Conservation (phyloP, 306 rosid genomes). For the Amphicarpaea edgeworthii region DNA sequence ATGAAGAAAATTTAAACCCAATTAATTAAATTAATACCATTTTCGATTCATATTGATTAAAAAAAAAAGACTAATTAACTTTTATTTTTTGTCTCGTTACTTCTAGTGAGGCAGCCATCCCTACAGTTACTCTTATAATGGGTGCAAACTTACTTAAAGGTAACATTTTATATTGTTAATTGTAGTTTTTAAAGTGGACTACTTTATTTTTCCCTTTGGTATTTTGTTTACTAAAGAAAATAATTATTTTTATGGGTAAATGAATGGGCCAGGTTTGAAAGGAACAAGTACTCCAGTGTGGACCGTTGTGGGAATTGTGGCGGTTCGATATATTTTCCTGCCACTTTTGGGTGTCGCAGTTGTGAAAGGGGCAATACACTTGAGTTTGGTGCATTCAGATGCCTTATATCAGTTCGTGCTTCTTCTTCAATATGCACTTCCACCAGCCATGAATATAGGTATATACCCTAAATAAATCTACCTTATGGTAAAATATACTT, state of each 20-base stretch:
- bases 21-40: too few relatives aligned
- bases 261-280: constrained; percentile 65
- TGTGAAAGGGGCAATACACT: constrained; percentile 65
- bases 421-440: constrained; percentile 79
- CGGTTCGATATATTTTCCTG: constrained; percentile 65
- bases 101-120: constrained; percentile 82
- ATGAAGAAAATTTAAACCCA: too few relatives aligned
- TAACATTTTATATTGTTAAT: constrained; percentile 21
- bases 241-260: not conserved
- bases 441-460: constrained; percentile 95
- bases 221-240: not conserved
- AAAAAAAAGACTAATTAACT: too few relatives aligned
- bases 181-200: not conserved
- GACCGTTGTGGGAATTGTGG: constrained; percentile 60
- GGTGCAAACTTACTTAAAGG: constrained; percentile 91
- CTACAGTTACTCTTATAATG: constrained; percentile 72
- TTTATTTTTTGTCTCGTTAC: not conserved
- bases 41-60: too few relatives aligned
- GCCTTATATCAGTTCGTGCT: constrained; percentile 80
- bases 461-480: too few relatives aligned
- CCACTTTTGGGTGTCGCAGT: constrained; percentile 68
- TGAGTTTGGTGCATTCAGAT: constrained; percentile 71
- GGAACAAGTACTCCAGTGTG: constrained; percentile 58
- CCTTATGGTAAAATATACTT: too few relatives aligned
- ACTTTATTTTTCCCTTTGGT: not conserved